These are phyloP conservation scores for Pseudogymnoascus sp. DNA, from an alignment of 2,329 filamentous ascomycete genomes.

Conservation along the genomic window DNA sequence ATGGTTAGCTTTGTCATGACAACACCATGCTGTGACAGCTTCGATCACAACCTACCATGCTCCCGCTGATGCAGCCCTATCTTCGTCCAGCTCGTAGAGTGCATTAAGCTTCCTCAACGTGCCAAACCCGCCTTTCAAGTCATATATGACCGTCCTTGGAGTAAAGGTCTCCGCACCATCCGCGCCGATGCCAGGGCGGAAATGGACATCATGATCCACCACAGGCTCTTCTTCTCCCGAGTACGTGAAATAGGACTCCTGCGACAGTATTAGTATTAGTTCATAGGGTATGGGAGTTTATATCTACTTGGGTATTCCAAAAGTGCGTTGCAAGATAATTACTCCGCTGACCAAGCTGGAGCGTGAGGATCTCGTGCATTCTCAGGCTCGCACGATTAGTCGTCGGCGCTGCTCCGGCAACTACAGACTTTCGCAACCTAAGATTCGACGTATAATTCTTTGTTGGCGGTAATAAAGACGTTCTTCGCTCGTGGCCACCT, in stretches of 20 bases:
- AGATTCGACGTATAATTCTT: background rate
- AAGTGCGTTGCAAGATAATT: conserved; percentile 96
- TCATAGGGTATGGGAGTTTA: background rate
- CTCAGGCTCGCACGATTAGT: background rate
- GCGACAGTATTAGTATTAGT: conserved; percentile 17
- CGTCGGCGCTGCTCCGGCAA: background rate
- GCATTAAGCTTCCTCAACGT: conserved; percentile 82
- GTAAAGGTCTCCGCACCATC: conserved; percentile 89
- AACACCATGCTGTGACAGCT: conserved; percentile 13
- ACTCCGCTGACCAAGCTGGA: conserved; percentile 87
- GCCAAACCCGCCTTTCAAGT: conserved; percentile 89
- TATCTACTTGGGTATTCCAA: conserved; percentile 80
- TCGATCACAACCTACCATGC: conserved; percentile 34
- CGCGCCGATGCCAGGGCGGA: conserved; percentile 72
- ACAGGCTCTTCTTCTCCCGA: conserved; percentile 57
- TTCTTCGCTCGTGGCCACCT: background rate
- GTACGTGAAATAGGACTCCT: conserved; percentile 99
- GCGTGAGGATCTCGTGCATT: conserved; percentile 93
- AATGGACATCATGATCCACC: conserved; percentile 81
- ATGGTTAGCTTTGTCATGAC: conserved; percentile 11
- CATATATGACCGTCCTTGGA: conserved; percentile 86
- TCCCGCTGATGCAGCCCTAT: conserved; percentile 23
- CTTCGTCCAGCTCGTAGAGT: conserved; percentile 54
- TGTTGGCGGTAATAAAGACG: background rate
- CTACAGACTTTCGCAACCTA: background rate